Evolutionary conservation across 1,284 basidiomycete species (phyloP).

Genomic region (Butyriboletus appendiculatus): DNA sequence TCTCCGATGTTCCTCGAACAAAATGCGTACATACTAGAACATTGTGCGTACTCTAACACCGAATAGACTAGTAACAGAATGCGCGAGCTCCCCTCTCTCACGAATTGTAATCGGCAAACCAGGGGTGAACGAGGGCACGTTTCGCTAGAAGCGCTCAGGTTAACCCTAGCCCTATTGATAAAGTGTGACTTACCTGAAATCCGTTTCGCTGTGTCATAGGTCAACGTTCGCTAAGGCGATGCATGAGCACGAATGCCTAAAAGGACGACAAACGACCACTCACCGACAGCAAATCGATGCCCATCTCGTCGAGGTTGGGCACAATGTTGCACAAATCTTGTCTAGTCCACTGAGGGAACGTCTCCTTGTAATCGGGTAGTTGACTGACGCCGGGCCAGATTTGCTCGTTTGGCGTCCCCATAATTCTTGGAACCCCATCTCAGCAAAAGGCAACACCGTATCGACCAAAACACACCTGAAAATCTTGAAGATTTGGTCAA

Average conservation of each 20-base stretch:
- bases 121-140: conserved; percentile 81
- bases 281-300: conserved; percentile 79
- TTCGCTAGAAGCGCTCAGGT: conserved; percentile 58
- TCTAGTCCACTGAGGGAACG: conserved; percentile 92
- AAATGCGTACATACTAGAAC: conserved; percentile 26
- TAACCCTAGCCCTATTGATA: conserved; percentile 3
- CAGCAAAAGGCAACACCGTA: neutral
- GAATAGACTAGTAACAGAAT: conserved; percentile 3
- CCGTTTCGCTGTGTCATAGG: conserved; percentile 92
- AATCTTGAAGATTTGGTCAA: conserved; percentile 99
- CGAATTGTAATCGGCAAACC: conserved; percentile 62
- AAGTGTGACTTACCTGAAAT: conserved; percentile 72
- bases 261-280: conserved; percentile 17
- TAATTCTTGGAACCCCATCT: conserved; percentile 54
- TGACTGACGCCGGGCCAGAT: conserved; percentile 90
- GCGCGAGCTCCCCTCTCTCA: conserved; percentile 13
- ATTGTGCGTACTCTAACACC: conserved; percentile 24
- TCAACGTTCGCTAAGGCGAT: conserved; percentile 65
- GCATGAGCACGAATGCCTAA: conserved; percentile 6
- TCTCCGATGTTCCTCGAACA: conserved; percentile 3
- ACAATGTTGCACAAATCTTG: conserved; percentile 72
- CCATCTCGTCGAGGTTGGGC: conserved; percentile 66
- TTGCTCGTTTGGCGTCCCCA: conserved; percentile 95
- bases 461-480: conserved; percentile 69
- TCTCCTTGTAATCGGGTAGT: conserved; percentile 94